These are phyloP conservation scores for Aspergillus novofumigatus DNA, from an alignment of 2,329 filamentous ascomycete genomes.

Conservation along the genomic window DNA sequence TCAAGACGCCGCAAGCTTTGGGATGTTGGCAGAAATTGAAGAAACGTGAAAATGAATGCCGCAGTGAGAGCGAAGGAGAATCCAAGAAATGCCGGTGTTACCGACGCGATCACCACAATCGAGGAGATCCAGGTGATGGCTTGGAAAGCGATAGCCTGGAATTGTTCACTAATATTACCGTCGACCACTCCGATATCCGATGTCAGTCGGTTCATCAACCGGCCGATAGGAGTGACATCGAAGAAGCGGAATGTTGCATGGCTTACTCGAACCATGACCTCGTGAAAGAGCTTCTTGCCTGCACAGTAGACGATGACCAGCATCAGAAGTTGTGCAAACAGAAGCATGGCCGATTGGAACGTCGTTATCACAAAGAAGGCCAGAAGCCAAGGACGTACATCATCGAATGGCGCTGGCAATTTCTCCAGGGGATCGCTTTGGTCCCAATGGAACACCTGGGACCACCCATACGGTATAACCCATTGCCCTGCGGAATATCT, in stretches of 20 bases:
- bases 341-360: constrained; percentile 55
- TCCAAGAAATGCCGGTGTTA: constrained; percentile 71
- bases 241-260: constrained; percentile 85
- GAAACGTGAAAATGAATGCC: constrained; percentile 69
- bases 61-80: constrained; percentile 66
- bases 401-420: constrained; percentile 62
- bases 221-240: constrained; percentile 81
- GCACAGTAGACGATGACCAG: constrained; percentile 76
- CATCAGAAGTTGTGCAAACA: constrained; percentile 62
- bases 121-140: constrained; percentile 68
- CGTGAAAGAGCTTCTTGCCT: constrained; percentile 68
- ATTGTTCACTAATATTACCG: constrained; percentile 72
- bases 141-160: constrained; percentile 67
- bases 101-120: constrained; percentile 71
- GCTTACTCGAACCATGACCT: constrained; percentile 69
- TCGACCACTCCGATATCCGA: constrained; percentile 88
- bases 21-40: constrained; percentile 73
- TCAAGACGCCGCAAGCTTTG: constrained; percentile 79
- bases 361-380: constrained; percentile 65
- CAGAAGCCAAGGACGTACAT: constrained; percentile 71
- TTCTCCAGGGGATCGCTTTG: constrained; percentile 33
- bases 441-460: constrained; percentile 12
- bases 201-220: constrained; percentile 87
- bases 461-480: constrained; percentile 4
- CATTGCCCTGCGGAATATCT: constrained; percentile 1